Percentiles rank a stretch among this genome's conserved stretches.
These are phyloP conservation scores for Ceratocystis diversiconidia DNA, from an alignment of 2,329 filamentous ascomycete genomes.

Conservation along the genomic window DNA sequence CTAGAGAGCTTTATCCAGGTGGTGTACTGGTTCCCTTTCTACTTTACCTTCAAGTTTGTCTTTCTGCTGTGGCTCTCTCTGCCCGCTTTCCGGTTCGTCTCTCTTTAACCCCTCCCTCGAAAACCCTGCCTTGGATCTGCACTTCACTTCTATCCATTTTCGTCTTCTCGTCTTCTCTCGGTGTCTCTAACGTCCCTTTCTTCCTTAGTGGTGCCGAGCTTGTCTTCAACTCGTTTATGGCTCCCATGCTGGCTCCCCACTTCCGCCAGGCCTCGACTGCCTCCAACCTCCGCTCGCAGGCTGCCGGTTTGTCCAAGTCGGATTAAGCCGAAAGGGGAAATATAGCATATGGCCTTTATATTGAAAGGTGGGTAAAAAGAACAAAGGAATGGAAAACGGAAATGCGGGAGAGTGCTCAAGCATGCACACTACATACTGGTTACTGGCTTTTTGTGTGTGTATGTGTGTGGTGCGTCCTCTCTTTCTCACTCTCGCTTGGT, in stretches of 20 bases:
- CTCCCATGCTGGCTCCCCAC: slow-evolving; percentile 84
- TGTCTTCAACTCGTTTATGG: slow-evolving; percentile 90
- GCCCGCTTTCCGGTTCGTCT: slow-evolving; percentile 72
- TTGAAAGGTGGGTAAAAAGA: neutral
- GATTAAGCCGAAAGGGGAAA: slow-evolving; percentile 34
- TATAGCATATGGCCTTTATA: too few species aligned
- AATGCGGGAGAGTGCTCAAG: neutral
- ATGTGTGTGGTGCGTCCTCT: neutral
- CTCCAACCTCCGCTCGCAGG: slow-evolving; percentile 72
- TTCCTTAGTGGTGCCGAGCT: slow-evolving; percentile 70
- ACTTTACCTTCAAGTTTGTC: slow-evolving; percentile 99
- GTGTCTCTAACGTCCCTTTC: too few species aligned
- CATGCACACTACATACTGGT: neutral
- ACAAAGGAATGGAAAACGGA: too few species aligned
- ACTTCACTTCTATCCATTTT: too few species aligned
- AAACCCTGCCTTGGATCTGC: slow-evolving; percentile 1
- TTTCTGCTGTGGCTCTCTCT: slow-evolving; percentile 96
- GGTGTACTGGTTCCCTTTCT: slow-evolving; percentile 95
- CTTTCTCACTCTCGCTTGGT: neutral
- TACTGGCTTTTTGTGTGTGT: neutral
- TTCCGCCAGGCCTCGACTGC: slow-evolving; percentile 64
- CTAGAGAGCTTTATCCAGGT: slow-evolving; percentile 70
- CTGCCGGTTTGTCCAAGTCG: slow-evolving; percentile 55
- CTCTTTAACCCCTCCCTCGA: slow-evolving; percentile 19
- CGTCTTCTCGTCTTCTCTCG: too few species aligned